phyloP scores from a whole-genome alignment of 2,329 filamentous ascomycete species.

The Parastagonospora avenae region DNA sequence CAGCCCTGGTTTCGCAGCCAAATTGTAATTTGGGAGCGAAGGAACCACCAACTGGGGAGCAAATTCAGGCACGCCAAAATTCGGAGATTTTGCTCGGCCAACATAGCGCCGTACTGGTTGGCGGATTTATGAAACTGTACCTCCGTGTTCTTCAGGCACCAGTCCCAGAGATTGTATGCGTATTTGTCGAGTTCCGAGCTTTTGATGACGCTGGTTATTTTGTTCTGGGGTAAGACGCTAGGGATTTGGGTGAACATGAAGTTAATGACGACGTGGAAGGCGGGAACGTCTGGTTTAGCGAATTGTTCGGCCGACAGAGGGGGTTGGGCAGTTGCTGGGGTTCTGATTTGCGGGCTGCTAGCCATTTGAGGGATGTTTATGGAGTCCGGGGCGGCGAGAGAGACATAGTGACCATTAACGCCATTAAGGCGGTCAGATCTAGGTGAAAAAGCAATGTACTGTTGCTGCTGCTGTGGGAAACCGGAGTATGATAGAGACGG shows the following conservation, averaged over 20 bases:
- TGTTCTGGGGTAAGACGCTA: background rate
- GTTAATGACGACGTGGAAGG: too few relatives aligned
- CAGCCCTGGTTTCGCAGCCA: background rate
- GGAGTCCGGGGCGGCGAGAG: too few relatives aligned
- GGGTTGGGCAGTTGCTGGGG: too few relatives aligned
- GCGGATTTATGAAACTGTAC: conserved; percentile 4
- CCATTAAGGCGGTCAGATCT: too few relatives aligned
- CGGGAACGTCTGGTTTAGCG: too few relatives aligned
- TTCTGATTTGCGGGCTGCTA: too few relatives aligned
- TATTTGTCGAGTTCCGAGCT: conserved; percentile 7
- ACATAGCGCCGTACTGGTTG: conserved; percentile 13
- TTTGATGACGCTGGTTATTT: background rate
- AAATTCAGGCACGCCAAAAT: conserved; percentile 23
- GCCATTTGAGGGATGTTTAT: too few relatives aligned
- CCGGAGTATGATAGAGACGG: too few relatives aligned
- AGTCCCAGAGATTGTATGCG: conserved; percentile 20
- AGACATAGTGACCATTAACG: too few relatives aligned
- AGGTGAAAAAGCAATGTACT: too few relatives aligned
- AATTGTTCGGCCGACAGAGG: too few relatives aligned
- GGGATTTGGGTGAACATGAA: background rate
- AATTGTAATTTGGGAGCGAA: conserved; percentile 9
- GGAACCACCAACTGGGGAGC: conserved; percentile 30
- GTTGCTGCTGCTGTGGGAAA: too few relatives aligned
- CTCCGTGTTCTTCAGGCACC: conserved; percentile 5
- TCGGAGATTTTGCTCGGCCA: conserved; percentile 11